Evolutionary conservation across 2,329 filamentous ascomycete genomes (phyloP), one percentile per base, ranked within the genome.

Genomic region (Fusarium dlaminii): DNA sequence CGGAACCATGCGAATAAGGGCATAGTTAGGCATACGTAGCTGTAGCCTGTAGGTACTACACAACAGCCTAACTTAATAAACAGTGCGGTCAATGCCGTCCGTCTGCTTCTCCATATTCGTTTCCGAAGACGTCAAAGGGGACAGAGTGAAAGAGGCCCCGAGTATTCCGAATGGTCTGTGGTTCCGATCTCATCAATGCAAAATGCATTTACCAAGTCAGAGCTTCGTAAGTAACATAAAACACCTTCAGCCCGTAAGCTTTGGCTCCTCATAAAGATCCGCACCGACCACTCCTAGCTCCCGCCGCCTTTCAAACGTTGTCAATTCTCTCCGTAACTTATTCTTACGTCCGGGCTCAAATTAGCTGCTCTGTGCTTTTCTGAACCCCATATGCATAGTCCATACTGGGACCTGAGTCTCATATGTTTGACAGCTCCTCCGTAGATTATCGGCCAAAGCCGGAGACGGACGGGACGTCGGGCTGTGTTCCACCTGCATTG

Each of bases 381-480:
- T 22, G 6, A 42, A 56, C 58, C 29, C 48, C n/a, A 36, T 62
- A 56, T n/a, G n/a, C n/a, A n/a, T n/a, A n/a, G n/a, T n/a, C 37
- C 15, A 27, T 57, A 43, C n/a, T 17, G 7, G n/a, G 34, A 22
- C 51, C 51, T 30, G 24, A 42, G 36, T 55, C 51, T 58, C 49
- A 30, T 62, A 27, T 36, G 18, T 52, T 40, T 40, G 63, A 36
- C 65, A 52, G 43, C 34, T 61, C 18, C 36, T 14, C 43, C 27
- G 20, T 64, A 43, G 30, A 61, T 7, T 7, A 14, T 77, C 76
- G 75, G 76, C 70, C 76, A 78, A 78, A 77, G 68, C 63, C 76
- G 76, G 75, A 72, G 63, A n/a, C 9, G 32, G 32, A 27, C 29
- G 29, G 51, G 12, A 42, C 36, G 17, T 29, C 52, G 40, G 58